These are phyloP conservation scores for Aspergillus fumigatiaffinis DNA, from an alignment of 2,329 filamentous ascomycete genomes.

Conservation along the genomic window DNA sequence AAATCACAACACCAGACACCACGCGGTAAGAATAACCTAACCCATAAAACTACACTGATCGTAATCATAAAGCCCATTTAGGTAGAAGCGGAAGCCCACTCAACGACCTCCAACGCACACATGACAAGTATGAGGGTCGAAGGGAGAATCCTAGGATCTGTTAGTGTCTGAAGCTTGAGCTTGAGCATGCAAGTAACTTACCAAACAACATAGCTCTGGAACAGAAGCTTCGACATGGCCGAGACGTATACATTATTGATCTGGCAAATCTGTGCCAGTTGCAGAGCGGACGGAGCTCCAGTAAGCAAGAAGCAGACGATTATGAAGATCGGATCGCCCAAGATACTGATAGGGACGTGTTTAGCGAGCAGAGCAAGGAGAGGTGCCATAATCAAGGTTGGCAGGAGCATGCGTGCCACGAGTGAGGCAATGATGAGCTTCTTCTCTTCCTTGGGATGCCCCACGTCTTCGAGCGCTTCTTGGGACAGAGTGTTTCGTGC, in stretches of 20 bases:
- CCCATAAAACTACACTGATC: not conserved
- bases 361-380: slow-evolving; percentile 83
- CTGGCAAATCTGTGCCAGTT: slow-evolving; percentile 97
- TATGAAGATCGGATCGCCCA: slow-evolving; percentile 97
- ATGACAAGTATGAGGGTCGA: slow-evolving; percentile 89
- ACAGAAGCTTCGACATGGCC: slow-evolving; percentile 87
- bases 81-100: slow-evolving; percentile 62
- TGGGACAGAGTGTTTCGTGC: slow-evolving; percentile 82
- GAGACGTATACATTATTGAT: slow-evolving; percentile 95
- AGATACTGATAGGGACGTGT: slow-evolving; percentile 84
- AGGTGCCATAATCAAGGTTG: slow-evolving; percentile 87
- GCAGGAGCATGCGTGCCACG: slow-evolving; percentile 85
- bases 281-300: slow-evolving; percentile 86
- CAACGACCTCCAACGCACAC: slow-evolving; percentile 84
- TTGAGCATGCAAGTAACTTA: slow-evolving; percentile 43
- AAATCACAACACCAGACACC: slow-evolving; percentile 2
- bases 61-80: slow-evolving; percentile 3
- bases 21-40: not conserved
- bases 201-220: slow-evolving; percentile 97
- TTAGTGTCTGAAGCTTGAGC: slow-evolving; percentile 6
- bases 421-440: slow-evolving; percentile 83
- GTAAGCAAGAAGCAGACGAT: slow-evolving; percentile 96
- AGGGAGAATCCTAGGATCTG: slow-evolving; percentile 70
- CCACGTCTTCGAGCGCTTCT: slow-evolving; percentile 60
- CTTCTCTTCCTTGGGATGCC: slow-evolving; percentile 64